Conservation (phyloP, 1,284 basidiomycete species). For the Ustilago cynodontis region DNA sequence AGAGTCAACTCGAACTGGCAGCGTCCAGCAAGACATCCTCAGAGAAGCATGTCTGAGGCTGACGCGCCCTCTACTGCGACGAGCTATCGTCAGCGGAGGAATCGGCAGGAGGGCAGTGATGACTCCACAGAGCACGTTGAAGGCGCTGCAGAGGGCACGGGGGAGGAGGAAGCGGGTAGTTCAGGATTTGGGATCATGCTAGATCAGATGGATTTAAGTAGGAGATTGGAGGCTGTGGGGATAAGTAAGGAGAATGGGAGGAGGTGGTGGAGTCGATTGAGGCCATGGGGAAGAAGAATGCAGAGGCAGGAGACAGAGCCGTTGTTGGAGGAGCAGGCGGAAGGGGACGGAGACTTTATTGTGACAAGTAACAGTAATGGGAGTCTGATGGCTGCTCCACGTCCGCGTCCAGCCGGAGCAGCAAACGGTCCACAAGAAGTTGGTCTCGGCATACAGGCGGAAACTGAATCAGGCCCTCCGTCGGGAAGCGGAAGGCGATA, state of each 20-base stretch:
- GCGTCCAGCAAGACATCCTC: conserved; percentile 16
- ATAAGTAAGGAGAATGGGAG: conserved; percentile 3
- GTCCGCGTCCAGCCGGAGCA: not conserved
- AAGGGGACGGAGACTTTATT: not conserved
- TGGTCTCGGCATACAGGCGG: not conserved
- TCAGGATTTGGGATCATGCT: conserved; percentile 31
- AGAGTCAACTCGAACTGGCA: conserved; percentile 21
- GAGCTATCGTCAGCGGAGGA: not conserved
- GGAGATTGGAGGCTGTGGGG: conserved; percentile 28
- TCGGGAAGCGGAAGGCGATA: not conserved
- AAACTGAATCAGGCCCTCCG: not conserved
- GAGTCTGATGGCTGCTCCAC: conserved; percentile 32
- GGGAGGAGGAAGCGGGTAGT: conserved; percentile 4
- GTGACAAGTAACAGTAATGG: conserved; percentile 38
- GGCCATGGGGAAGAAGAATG: conserved; percentile 13
- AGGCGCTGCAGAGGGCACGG: not conserved
- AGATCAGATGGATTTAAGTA: conserved; percentile 33
- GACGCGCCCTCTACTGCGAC: conserved; percentile 18
- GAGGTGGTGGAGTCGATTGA: conserved; percentile 24
- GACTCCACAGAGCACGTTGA: not conserved
- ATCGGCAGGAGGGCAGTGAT: conserved; percentile 7
- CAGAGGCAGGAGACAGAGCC: not conserved
- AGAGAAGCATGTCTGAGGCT: conserved; percentile 39
- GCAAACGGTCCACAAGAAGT: not conserved
- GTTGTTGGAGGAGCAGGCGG: not conserved